Conservation (phyloP, 2,329 filamentous ascomycete genomes). For the Penicillium verrucosum region DNA sequence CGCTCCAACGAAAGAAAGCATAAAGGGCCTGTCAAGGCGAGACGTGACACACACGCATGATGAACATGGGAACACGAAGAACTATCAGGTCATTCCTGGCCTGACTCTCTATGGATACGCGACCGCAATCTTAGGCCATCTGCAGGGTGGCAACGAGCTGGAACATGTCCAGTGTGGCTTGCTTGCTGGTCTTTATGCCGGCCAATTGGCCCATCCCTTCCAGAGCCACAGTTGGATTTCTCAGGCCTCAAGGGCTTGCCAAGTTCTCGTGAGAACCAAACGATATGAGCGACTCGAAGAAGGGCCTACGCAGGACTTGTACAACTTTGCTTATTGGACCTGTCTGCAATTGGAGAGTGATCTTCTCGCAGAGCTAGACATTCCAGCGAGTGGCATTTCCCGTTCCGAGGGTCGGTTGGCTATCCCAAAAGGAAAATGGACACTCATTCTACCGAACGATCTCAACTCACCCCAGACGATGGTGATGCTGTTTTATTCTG, state of each 20-base stretch:
- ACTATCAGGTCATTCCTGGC: constrained; percentile 83
- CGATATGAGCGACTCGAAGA: constrained; percentile 35
- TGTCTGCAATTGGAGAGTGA: constrained; percentile 93
- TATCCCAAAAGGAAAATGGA: constrained; percentile 39
- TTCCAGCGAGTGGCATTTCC: constrained; percentile 60
- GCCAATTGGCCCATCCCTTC: constrained; percentile 79
- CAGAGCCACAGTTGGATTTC: constrained; percentile 75
- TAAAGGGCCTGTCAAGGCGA: constrained; percentile 13
- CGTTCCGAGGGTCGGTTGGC: constrained; percentile 49
- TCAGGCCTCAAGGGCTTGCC: constrained; percentile 58
- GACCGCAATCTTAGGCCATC: constrained; percentile 78
- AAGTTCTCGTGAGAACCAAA: constrained; percentile 68
- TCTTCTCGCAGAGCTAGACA: constrained; percentile 79
- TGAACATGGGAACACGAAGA: constrained; percentile 46
- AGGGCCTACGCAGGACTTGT: constrained; percentile 54
- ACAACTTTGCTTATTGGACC: constrained; percentile 83
- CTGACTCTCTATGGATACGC: constrained; percentile 86
- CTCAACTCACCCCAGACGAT: constrained; percentile 36
- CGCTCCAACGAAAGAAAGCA: constrained; percentile 1
- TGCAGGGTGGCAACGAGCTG: constrained; percentile 73
- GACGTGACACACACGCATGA: constrained; percentile 16
- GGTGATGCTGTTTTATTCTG: constrained; percentile 57
- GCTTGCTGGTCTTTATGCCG: constrained; percentile 82
- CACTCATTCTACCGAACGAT: constrained; percentile 32
- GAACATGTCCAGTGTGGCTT: constrained; percentile 82